Evolutionary conservation across 331 rosid genomes (phyloP).

Genomic region (Stylosanthes scabra): DNA sequence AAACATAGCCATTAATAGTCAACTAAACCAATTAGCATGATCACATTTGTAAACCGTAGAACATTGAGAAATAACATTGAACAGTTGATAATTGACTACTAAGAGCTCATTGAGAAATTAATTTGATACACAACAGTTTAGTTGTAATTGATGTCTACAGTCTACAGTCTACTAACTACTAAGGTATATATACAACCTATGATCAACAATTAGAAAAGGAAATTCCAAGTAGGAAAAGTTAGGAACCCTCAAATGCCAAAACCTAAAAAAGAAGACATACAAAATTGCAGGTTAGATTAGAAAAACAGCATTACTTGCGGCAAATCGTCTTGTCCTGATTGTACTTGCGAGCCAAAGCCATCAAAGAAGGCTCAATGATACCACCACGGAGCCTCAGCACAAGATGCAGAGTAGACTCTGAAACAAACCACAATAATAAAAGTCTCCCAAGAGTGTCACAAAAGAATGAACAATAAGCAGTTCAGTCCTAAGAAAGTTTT

Average conservation of each 20-base stretch:
- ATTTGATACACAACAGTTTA: background rate
- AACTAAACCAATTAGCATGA: background rate
- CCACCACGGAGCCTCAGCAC: constrained; percentile 81
- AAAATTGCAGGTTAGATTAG: no score
- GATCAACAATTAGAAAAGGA: background rate
- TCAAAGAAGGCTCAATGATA: constrained; percentile 72
- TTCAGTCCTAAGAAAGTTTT: no score
- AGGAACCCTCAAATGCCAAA: no score
- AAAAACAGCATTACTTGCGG: constrained; percentile 57
- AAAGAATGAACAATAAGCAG: no score
- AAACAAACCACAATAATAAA: background rate
- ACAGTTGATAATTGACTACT: no score
- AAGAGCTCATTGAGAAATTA: no score
- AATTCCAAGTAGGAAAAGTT: background rate
- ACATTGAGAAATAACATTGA: background rate
- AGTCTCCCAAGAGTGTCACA: no score
- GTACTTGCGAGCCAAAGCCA: constrained; percentile 84
- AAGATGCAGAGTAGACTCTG: constrained; percentile 75
- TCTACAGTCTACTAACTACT: no score
- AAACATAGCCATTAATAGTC: background rate
- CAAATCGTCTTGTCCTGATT: constrained; percentile 80
- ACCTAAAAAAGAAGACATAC: no score
- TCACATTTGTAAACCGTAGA: background rate
- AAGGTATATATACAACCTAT: background rate
- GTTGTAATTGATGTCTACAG: background rate